phyloP scores from a whole-genome alignment of 108 stramenopile genomes.

The Cyclotella choctawhatcheeana region DNA sequence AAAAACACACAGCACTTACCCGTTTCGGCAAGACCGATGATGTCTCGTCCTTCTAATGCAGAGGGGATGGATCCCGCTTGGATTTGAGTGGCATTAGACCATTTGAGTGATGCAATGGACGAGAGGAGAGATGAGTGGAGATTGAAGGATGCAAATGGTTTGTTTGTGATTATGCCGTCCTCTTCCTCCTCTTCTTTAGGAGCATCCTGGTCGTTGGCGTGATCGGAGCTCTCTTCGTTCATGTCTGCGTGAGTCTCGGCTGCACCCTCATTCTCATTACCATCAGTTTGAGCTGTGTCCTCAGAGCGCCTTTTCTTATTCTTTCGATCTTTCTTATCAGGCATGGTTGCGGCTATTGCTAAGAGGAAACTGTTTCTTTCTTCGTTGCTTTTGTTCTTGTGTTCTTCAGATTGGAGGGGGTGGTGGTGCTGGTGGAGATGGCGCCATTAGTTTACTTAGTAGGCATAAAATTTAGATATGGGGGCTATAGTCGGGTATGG shows the following conservation, averaged over 20 bases:
- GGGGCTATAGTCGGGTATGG: too few relatives aligned
- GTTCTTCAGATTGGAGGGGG: background rate
- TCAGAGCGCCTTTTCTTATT: conserved; percentile 22
- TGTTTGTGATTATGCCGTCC: conserved; percentile 64
- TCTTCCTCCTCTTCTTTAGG: conserved; percentile 42
- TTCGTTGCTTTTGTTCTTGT: background rate
- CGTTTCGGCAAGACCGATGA: conserved; percentile 93
- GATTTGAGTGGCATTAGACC: conserved; percentile 94
- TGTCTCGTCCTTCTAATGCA: conserved; percentile 84
- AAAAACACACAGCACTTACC: conserved; percentile 58
- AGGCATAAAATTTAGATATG: too few relatives aligned
- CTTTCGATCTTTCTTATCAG: conserved; percentile 15
- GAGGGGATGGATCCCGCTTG: conserved; percentile 91
- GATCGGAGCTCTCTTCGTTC: conserved; percentile 21
- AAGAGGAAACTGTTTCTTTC: background rate
- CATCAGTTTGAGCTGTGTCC: conserved; percentile 12
- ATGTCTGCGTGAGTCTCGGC: background rate
- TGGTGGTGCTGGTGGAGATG: background rate
- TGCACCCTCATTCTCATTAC: background rate
- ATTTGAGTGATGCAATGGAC: conserved; percentile 86
- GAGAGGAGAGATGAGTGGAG: conserved; percentile 82
- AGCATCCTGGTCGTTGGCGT: conserved; percentile 41
- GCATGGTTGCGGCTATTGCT: conserved; percentile 5
- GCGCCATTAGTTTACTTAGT: too few relatives aligned
- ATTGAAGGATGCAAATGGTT: conserved; percentile 86